phyloP scores from a whole-genome alignment of 1,139 yeast genomes.

The Zygoascus sp. region DNA sequence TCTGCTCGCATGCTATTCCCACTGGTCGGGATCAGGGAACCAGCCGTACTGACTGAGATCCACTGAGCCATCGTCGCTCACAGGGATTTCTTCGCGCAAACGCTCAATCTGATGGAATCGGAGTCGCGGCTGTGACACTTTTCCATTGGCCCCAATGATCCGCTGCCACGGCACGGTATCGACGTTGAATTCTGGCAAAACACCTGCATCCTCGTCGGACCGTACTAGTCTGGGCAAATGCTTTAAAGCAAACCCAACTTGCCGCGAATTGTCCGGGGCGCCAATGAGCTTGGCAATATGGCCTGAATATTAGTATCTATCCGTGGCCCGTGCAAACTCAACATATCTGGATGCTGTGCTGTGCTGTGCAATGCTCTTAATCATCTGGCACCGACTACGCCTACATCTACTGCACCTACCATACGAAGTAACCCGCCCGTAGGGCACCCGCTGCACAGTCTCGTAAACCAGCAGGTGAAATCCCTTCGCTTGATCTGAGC shows the following conservation, averaged over 20 bases:
- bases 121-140: slow-evolving; percentile 41
- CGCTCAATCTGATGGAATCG: slow-evolving; percentile 49
- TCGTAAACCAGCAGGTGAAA: slow-evolving; percentile 61
- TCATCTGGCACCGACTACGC: too few species aligned
- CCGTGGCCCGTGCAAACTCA: neutral
- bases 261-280: slow-evolving; percentile 64
- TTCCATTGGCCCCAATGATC: slow-evolving; percentile 59
- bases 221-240: slow-evolving; percentile 38
- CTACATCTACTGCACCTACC: slow-evolving; percentile 37
- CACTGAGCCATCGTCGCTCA: slow-evolving; percentile 39
- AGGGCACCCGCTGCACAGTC: slow-evolving; percentile 51
- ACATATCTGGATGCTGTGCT: too few species aligned
- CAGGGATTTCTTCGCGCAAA: slow-evolving; percentile 51
- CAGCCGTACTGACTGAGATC: slow-evolving; percentile 54
- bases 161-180: slow-evolving; percentile 76
- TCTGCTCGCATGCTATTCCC: too few species aligned
- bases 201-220: slow-evolving; percentile 14
- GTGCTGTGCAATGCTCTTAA: too few species aligned
- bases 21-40: slow-evolving; percentile 49
- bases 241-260: slow-evolving; percentile 68
- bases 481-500: slow-evolving; percentile 47
- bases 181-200: slow-evolving; percentile 29
- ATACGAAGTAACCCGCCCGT: slow-evolving; percentile 64
- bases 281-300: slow-evolving; percentile 63
- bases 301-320: slow-evolving; percentile 34